Evolutionary conservation across 768 basidiomycete species (phyloP).

Genomic region (Leucosporidium yakuticum): DNA sequence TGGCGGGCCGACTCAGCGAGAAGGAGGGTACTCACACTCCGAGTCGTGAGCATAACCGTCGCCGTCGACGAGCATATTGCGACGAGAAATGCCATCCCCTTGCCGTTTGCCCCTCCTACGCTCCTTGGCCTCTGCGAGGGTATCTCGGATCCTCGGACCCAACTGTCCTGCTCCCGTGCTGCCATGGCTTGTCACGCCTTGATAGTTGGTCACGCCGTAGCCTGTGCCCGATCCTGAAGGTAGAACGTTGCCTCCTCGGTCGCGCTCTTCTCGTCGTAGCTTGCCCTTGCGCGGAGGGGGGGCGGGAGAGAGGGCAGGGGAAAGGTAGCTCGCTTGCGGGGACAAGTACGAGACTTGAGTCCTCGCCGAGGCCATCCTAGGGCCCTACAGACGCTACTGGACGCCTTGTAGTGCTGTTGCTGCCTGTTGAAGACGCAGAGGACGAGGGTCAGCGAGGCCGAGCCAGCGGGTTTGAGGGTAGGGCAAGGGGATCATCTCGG

Average conservation of each 20-base stretch:
- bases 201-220: constrained; percentile 3
- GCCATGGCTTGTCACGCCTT: not conserved
- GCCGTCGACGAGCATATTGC: constrained; percentile 22
- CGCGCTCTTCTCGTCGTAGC: not conserved
- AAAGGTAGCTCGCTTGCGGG: not conserved
- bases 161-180: not conserved
- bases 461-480: too few relatives aligned
- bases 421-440: too few relatives aligned
- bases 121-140: constrained; percentile 16
- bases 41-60: constrained; percentile 31
- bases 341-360: constrained; percentile 2
- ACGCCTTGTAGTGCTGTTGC: too few relatives aligned
- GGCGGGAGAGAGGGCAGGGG: not conserved
- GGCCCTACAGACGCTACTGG: too few relatives aligned
- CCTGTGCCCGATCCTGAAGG: not conserved
- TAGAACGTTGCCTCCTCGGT: constrained; percentile 8
- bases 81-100: constrained; percentile 17
- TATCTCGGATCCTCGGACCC: not conserved
- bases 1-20: not conserved
- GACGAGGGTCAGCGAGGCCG: too few relatives aligned
- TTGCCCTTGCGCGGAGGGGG: not conserved
- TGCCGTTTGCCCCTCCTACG: constrained; percentile 17
- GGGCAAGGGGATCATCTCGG: too few relatives aligned
- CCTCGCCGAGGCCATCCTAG: not conserved
- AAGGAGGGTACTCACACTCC: constrained; percentile 20